Evolutionary conservation across 768 basidiomycete species (phyloP), one percentile per base, ranked within the genome.

Genomic region (Lactifluus pinguis): DNA sequence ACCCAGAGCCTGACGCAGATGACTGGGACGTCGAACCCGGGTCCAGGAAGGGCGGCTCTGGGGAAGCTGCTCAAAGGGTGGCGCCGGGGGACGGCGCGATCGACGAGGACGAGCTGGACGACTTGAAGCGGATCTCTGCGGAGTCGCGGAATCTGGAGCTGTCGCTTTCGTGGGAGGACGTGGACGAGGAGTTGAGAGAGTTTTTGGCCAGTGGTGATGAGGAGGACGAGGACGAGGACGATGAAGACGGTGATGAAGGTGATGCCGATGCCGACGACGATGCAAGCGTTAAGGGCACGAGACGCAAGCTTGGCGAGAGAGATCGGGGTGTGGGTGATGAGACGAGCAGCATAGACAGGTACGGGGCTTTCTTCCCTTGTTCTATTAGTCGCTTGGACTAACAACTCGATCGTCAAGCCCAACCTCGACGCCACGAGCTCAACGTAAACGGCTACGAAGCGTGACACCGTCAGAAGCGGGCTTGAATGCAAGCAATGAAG

Each of bases 381-480:
- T 49, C 30, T 44, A 38, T 44, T 17, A 15, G 4, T n/a, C 17
- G 47, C 17, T 25, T 41, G 1, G 19, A 41, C 58, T 49, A 45
- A 42, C 17, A 30, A 19, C 50, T 14, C n/a, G 34, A 34, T 57
- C 45, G 51, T 66, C 66, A 62, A 72, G 71, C 55, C 72, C 65
- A 66, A 70, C 69, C 62, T 78, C 74, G 63, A 80, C 77, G 9
- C 77, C 79, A 1, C 76, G 34, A 15, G 65, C 68, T 57, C 85
- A 79, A 68, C 83, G 87, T 58, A 91, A 90, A 72, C 83, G 89
- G 8, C 65, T 83, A 61, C 79, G 89, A 41, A 89, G 87, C 68
- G 68, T 81, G 21, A 91, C 90, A 4, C 87, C 89, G 0, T 85
- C 84, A 5, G 83, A 85, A 25, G 70, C 71, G n/a, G 79, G 68